Conservation (phyloP, 2,329 filamentous ascomycete species). For the Teratosphaeria epicoccoides region DNA sequence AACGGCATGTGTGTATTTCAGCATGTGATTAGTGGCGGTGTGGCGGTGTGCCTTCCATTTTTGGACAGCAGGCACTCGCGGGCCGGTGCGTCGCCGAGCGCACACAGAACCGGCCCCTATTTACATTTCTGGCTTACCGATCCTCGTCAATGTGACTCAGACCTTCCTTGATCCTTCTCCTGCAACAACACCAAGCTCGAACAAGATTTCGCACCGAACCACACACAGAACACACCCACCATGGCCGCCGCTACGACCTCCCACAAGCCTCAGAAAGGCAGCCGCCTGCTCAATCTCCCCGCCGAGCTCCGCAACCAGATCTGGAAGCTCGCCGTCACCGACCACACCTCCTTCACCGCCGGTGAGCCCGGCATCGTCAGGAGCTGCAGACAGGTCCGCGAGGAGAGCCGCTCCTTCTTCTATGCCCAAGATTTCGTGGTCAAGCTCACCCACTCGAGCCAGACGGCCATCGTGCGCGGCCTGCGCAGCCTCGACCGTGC, state of each 20-base stretch:
- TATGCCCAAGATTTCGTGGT: background rate
- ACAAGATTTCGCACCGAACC: background rate
- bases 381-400: background rate
- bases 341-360: background rate
- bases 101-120: no score
- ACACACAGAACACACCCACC: background rate
- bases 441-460: background rate
- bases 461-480: background rate
- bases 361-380: background rate
- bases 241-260: background rate
- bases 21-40: background rate
- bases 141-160: no score
- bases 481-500: background rate
- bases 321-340: background rate
- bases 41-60: background rate
- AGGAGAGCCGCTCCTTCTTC: background rate
- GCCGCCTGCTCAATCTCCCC: background rate
- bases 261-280: background rate
- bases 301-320: background rate
- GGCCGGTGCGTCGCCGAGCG: background rate
- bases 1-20: background rate
- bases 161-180: no score
- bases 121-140: no score
- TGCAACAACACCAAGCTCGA: background rate
- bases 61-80: background rate